Evolutionary conservation across 257 asterid species (phyloP).

Genomic region (Thymus quinquecostatus): DNA sequence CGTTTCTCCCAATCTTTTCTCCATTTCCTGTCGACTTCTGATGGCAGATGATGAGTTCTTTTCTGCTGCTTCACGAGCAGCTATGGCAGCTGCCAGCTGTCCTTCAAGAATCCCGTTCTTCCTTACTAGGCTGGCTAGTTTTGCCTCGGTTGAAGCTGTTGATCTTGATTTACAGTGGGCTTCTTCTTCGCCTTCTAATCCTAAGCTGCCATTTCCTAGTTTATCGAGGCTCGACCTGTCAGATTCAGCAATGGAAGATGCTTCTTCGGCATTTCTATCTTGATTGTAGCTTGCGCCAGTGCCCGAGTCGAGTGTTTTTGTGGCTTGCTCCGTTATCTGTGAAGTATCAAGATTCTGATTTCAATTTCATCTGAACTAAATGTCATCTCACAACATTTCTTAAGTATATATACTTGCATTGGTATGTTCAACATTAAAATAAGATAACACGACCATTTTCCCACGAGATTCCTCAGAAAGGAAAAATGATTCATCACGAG

Average conservation of each 20-base stretch:
- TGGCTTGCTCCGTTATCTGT: constrained; percentile 62
- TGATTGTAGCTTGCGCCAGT: constrained; percentile 40
- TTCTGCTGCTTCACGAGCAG: constrained; percentile 76
- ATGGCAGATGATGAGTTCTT: constrained; percentile 59
- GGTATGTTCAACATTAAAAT: neutral
- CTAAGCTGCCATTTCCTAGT: constrained; percentile 60
- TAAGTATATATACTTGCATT: neutral
- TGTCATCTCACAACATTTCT: constrained; percentile 1
- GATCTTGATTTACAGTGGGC: constrained; percentile 57
- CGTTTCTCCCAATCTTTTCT: constrained; percentile 65
- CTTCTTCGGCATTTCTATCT: constrained; percentile 55
- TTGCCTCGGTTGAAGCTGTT: constrained; percentile 62
- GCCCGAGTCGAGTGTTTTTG: constrained; percentile 51
- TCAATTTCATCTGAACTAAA: neutral
- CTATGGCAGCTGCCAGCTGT: constrained; percentile 69
- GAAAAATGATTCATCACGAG: neutral
- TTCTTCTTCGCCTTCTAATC: constrained; percentile 60
- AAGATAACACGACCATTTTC: neutral
- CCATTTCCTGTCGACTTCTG: constrained; percentile 74
- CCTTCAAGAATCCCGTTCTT: constrained; percentile 78
- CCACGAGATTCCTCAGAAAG: neutral
- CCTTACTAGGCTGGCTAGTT: constrained; percentile 60
- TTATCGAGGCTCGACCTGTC: constrained; percentile 49
- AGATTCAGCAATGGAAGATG: constrained; percentile 44
- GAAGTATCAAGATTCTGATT: constrained; percentile 27